Conservation (phyloP, 176 grass and related monocot species). For the Eleusine coracana region DNA sequence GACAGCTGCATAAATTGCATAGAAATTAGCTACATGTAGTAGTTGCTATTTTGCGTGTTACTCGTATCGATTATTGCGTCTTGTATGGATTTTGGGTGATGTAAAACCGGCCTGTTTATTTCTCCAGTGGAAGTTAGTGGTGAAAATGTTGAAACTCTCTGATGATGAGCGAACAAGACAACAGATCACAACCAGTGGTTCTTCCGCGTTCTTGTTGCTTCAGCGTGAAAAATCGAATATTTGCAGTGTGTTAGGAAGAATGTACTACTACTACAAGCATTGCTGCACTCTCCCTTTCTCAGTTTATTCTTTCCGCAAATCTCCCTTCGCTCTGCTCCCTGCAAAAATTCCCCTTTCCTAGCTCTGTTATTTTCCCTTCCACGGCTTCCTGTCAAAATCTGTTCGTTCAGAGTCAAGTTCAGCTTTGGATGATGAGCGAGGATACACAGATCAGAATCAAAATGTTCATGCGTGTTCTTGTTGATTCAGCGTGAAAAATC, state of each 20-base stretch:
- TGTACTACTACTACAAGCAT: neutral
- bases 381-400: neutral
- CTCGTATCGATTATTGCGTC: too few species aligned
- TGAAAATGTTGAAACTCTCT: neutral
- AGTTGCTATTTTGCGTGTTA: neutral
- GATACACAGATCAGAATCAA: neutral
- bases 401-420: neutral
- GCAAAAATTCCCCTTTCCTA: neutral
- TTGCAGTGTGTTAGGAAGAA: too few species aligned
- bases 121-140: constrained; percentile 18
- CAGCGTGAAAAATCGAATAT: neutral
- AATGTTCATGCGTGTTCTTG: neutral
- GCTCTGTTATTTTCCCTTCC: neutral
- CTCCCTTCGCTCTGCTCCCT: neutral
- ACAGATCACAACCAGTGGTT: neutral
- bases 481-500: neutral
- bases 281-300: neutral
- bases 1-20: constrained; percentile 29
- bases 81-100: constrained; percentile 43
- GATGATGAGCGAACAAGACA: neutral
- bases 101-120: constrained; percentile 25
- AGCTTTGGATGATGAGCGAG: neutral
- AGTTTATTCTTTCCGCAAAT: too few species aligned
- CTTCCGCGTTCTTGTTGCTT: neutral
- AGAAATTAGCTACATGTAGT: neutral